Percentiles rank a stretch among this genome's conserved stretches.
Evolutionary conservation across 164 flowering plant species (phyloP).

Genomic region (Vitis vinifera): ASM3070453v1 NC_081822.1:8602501-8603000

Average conservation of each 20-base stretch:
- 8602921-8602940: slow-evolving; percentile 87
- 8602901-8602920: slow-evolving; percentile 89
- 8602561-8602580: slow-evolving; percentile 81
- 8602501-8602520: background rate
- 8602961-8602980: background rate
- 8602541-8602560: slow-evolving; percentile 93
- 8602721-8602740: background rate
- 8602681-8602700: background rate
- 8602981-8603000: background rate
- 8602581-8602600: slow-evolving; percentile 90
- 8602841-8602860: slow-evolving; percentile 87
- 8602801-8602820: slow-evolving; percentile 85
- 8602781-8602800: slow-evolving; percentile 94
- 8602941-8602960: background rate
- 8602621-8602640: slow-evolving; percentile 82
- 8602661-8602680: slow-evolving; percentile 54
- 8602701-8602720: background rate
- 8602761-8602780: slow-evolving; percentile 81
- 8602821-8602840: slow-evolving; percentile 82
- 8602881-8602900: slow-evolving; percentile 75
- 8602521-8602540: slow-evolving; percentile 9
- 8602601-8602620: slow-evolving; percentile 73
- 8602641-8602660: slow-evolving; percentile 76
- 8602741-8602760: slow-evolving; percentile 10
- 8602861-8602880: slow-evolving; percentile 89